phyloP scores from a whole-genome alignment of 2,329 filamentous ascomycete species.

The Fusarium burgessii region DNA sequence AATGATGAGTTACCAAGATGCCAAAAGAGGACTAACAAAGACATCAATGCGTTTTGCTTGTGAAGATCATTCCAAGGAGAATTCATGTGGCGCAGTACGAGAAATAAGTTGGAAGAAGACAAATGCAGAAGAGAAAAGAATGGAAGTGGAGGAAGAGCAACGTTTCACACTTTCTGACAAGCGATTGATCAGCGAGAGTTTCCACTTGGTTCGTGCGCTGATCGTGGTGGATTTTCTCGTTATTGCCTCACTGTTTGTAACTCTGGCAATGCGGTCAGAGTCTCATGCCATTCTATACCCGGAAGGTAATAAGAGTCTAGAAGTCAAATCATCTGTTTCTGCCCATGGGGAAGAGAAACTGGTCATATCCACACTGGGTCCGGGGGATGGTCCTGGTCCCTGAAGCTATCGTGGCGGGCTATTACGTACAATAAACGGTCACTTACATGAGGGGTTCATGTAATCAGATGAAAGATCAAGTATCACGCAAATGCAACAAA shows the following conservation, averaged over 20 bases:
- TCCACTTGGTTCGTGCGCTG: constrained; percentile 11
- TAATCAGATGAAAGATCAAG: not conserved
- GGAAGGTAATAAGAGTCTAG: not conserved
- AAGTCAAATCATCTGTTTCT: not conserved
- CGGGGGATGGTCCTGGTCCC: constrained; percentile 24
- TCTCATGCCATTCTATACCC: not conserved
- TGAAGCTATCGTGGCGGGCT: constrained; percentile 18
- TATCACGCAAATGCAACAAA: constrained; percentile 1
- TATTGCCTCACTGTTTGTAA: constrained; percentile 2
- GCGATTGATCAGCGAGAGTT: constrained; percentile 13
- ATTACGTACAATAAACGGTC: constrained; percentile 37
- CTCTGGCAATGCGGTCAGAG: not conserved
- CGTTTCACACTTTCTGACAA: constrained; percentile 4
- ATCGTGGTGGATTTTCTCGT: not conserved
- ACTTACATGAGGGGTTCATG: not conserved
- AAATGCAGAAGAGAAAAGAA: not conserved
- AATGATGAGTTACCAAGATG: not conserved
- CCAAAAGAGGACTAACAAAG: not conserved
- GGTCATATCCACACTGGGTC: constrained; percentile 16
- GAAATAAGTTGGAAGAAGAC: not conserved
- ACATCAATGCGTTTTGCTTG: not conserved
- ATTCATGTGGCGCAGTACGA: not conserved
- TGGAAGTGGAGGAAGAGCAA: not conserved
- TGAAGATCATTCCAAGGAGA: not conserved
- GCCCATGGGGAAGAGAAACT: constrained; percentile 16